These are phyloP conservation scores for Verticillium longisporum DNA, from an alignment of 2,329 filamentous ascomycete genomes.

Conservation along the genomic window DNA sequence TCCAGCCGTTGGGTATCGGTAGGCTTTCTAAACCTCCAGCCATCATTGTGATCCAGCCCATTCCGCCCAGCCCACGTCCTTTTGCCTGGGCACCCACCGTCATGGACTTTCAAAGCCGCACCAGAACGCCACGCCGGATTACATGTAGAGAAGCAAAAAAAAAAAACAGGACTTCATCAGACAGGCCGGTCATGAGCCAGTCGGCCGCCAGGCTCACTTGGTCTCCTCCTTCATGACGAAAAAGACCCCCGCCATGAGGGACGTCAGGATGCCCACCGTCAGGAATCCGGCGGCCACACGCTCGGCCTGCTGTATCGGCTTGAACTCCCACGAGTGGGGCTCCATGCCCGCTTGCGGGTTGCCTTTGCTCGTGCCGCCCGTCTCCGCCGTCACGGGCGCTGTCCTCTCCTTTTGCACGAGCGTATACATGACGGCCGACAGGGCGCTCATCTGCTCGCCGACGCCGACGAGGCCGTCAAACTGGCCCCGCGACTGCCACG, in stretches of 20 bases:
- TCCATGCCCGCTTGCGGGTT: constrained; percentile 37
- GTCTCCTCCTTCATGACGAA: constrained; percentile 35
- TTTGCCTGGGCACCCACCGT: neutral
- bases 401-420: constrained; percentile 35
- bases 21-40: neutral
- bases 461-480: constrained; percentile 59
- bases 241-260: constrained; percentile 40
- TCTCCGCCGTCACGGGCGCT: constrained; percentile 42
- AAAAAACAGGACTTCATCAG: no score
- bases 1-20: neutral
- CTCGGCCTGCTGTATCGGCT: constrained; percentile 41
- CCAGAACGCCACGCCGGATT: neutral
- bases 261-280: constrained; percentile 41
- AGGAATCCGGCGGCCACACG: constrained; percentile 49
- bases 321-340: constrained; percentile 19
- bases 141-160: no score
- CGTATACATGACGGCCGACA: constrained; percentile 56
- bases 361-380: constrained; percentile 53
- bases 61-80: neutral
- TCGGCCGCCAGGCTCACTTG: neutral
- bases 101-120: neutral
- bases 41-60: neutral
- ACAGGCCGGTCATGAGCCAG: no score
- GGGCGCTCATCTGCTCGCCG: constrained; percentile 63
- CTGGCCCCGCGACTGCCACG: constrained; percentile 44